phyloP scores from a whole-genome alignment of 352 stramenopile species.

The Phytophthora nicotianae region DNA sequence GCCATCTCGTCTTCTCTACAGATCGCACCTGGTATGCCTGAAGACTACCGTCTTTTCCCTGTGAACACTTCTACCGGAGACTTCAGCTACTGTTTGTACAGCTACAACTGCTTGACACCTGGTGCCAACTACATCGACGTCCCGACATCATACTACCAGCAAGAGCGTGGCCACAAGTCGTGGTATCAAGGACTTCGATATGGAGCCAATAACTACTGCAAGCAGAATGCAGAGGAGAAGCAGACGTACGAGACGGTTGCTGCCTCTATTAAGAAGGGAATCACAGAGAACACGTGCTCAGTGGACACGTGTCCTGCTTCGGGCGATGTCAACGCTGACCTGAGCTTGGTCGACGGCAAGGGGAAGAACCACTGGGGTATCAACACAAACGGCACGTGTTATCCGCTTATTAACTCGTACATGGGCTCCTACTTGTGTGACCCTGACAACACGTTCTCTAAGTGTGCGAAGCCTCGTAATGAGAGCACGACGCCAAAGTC shows the following conservation, averaged over 20 bases:
- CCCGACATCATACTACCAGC: conserved; percentile 42
- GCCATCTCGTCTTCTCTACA: conserved; percentile 92
- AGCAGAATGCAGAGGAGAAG: conserved; percentile 11
- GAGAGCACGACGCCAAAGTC: conserved; percentile 28
- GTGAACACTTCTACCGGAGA: neutral
- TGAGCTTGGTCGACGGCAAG: conserved; percentile 46
- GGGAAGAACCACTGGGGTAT: conserved; percentile 51
- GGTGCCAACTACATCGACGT: conserved; percentile 58
- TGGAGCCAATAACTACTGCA: conserved; percentile 55
- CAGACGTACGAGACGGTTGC: conserved; percentile 35
- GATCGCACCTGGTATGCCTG: conserved; percentile 73
- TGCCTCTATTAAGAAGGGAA: conserved; percentile 34
- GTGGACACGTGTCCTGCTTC: conserved; percentile 45
- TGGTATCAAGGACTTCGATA: conserved; percentile 63
- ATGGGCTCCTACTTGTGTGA: conserved; percentile 63
- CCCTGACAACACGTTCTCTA: conserved; percentile 47
- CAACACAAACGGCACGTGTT: conserved; percentile 72
- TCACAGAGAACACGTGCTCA: conserved; percentile 47
- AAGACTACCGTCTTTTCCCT: neutral
- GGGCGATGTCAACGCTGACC: conserved; percentile 41
- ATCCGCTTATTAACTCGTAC: conserved; percentile 65
- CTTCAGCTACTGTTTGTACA: conserved; percentile 2
- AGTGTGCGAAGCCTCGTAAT: conserved; percentile 5
- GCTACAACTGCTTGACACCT: neutral
- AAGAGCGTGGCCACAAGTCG: conserved; percentile 42